phyloP scores from a whole-genome alignment of 2,329 filamentous ascomycete species.

The Plenodomus tracheiphilus region DNA sequence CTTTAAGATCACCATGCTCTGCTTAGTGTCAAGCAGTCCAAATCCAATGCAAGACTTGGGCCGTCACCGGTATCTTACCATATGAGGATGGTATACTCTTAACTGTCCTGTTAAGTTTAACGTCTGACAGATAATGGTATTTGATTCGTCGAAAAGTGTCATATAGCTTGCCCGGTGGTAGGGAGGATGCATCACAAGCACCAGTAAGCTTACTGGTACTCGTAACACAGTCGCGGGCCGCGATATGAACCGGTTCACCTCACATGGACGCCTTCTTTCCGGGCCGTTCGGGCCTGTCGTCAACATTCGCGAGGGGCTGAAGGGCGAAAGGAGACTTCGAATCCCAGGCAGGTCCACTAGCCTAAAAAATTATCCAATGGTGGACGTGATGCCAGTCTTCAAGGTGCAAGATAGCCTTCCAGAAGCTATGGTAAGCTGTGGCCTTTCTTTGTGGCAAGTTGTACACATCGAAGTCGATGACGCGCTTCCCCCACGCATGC shows the following conservation, averaged over 20 bases:
- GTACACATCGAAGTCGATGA: neutral
- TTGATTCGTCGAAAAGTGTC: slow-evolving; percentile 1
- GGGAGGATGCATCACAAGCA: slow-evolving; percentile 6
- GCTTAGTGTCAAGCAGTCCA: no score
- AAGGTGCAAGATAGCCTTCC: no score
- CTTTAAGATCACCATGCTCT: no score
- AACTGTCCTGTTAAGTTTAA: slow-evolving; percentile 2
- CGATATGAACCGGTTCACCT: slow-evolving; percentile 2
- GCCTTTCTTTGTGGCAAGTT: no score
- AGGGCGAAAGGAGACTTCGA: neutral
- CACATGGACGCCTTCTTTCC: slow-evolving; percentile 1
- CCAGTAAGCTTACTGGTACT: slow-evolving; percentile 16
- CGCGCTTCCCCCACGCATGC: neutral
- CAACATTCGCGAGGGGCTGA: neutral
- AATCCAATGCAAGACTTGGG: neutral
- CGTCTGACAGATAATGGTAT: slow-evolving; percentile 2
- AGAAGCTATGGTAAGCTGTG: no score
- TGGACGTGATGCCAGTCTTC: neutral
- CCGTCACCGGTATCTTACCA: no score
- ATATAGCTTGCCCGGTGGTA: slow-evolving; percentile 5
- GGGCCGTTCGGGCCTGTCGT: neutral
- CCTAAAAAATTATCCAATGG: neutral
- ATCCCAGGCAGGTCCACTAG: neutral
- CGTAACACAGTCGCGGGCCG: slow-evolving; percentile 7
- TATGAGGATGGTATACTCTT: neutral